Conservation (phyloP, 495 filamentous ascomycete species). For the Cudoniella acicularis region DNA sequence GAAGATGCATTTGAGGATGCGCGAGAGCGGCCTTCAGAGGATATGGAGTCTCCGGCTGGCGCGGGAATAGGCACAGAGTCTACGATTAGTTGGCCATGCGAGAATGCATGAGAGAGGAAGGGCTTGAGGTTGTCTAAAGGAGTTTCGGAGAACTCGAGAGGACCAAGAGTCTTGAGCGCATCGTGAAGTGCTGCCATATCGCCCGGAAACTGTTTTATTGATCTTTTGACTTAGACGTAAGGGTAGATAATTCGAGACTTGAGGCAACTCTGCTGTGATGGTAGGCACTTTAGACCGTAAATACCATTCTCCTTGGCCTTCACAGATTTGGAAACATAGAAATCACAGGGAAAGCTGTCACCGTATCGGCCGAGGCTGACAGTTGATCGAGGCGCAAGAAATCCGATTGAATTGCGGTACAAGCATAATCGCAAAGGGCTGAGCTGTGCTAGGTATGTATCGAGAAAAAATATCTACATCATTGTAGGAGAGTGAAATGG, state of each 20-base stretch:
- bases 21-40: conserved; percentile 30
- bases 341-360: too few relatives aligned
- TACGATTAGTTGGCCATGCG: conserved; percentile 62
- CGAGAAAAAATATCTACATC: conserved; percentile 7
- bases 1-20: conserved; percentile 36
- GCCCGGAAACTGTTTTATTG: not conserved
- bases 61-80: conserved; percentile 70
- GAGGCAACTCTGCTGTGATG: not conserved
- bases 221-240: too few relatives aligned
- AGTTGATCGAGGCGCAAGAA: not conserved
- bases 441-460: too few relatives aligned
- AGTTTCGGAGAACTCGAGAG: conserved; percentile 62
- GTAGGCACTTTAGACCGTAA: too few relatives aligned
- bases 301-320: too few relatives aligned
- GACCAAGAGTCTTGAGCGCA: conserved; percentile 70
- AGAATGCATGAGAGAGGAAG: conserved; percentile 55
- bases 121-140: conserved; percentile 50
- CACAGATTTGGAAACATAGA: not conserved
- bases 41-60: conserved; percentile 1
- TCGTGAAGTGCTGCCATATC: conserved; percentile 64
- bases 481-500: conserved; percentile 1
- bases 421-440: not conserved
- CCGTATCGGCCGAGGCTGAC: not conserved
- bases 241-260: not conserved
- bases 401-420: not conserved